Percentiles rank a stretch among this genome's conserved stretches.
Evolutionary conservation across 805 yeast species (phyloP).

Genomic region (Jamesozyma jinghongensis): DNA sequence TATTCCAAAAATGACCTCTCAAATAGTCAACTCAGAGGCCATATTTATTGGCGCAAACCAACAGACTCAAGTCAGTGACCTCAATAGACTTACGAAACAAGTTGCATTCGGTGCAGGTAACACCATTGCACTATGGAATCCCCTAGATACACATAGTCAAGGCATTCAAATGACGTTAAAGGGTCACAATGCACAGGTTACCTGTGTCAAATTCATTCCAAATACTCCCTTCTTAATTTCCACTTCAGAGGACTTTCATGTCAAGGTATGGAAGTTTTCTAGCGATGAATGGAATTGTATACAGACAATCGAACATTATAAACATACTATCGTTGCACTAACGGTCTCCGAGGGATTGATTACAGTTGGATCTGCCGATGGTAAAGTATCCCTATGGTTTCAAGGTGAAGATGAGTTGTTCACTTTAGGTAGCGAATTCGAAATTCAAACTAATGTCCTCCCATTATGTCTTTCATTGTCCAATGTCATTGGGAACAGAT

Average conservation of each 20-base stretch:
- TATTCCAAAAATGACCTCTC: not conserved
- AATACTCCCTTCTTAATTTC: slow-evolving; percentile 41
- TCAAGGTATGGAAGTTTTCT: slow-evolving; percentile 49
- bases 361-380: slow-evolving; percentile 57
- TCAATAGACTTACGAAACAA: slow-evolving; percentile 29
- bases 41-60: slow-evolving; percentile 66
- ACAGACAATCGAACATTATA: slow-evolving; percentile 34
- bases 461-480: slow-evolving; percentile 25
- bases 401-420: slow-evolving; percentile 18
- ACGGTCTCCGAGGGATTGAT: slow-evolving; percentile 38
- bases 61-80: slow-evolving; percentile 53
- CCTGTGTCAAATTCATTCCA: slow-evolving; percentile 54
- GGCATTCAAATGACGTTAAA: slow-evolving; percentile 53
- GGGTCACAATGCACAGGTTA: slow-evolving; percentile 52
- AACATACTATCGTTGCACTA: slow-evolving; percentile 46
- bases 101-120: slow-evolving; percentile 68
- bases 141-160: slow-evolving; percentile 32
- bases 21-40: slow-evolving; percentile 35
- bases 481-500: slow-evolving; percentile 25
- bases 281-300: slow-evolving; percentile 13
- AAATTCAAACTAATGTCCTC: slow-evolving; percentile 17
- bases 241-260: slow-evolving; percentile 56
- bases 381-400: slow-evolving; percentile 46
- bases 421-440: slow-evolving; percentile 18
- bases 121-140: slow-evolving; percentile 62